A percentile compares a stretch with the other conserved stretches of the same genome.
phyloP scores from a whole-genome alignment of 352 stramenopile genomes.

The Phytophthora pini region DNA sequence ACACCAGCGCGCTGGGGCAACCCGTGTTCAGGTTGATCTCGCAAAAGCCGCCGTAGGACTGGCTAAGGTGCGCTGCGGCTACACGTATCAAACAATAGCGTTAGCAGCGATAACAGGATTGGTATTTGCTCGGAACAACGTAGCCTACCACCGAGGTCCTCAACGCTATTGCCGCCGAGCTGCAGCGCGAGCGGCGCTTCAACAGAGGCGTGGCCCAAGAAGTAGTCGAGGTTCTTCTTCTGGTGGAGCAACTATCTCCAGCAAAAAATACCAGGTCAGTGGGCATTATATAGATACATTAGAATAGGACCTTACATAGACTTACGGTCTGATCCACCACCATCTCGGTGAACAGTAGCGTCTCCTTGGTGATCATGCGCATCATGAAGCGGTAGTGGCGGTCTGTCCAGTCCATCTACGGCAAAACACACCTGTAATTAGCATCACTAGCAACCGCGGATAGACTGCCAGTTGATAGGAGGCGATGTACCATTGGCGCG shows the following conservation, averaged over 20 bases:
- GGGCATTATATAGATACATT: neutral
- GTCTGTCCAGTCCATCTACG: slow-evolving; percentile 98
- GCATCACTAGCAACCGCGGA: neutral
- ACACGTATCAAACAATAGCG: slow-evolving; percentile 3
- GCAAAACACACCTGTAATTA: slow-evolving; percentile 6
- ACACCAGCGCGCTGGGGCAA: slow-evolving; percentile 90
- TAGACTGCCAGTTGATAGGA: neutral
- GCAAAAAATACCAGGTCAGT: neutral
- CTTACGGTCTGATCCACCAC: slow-evolving; percentile 96
- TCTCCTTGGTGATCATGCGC: slow-evolving; percentile 93
- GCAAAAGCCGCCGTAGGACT: slow-evolving; percentile 90
- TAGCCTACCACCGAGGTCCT: slow-evolving; percentile 69
- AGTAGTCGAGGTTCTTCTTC: slow-evolving; percentile 89
- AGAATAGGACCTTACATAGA: neutral
- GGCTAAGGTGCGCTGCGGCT: slow-evolving; percentile 79
- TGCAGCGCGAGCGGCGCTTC: slow-evolving; percentile 95
- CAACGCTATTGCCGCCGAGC: slow-evolving; percentile 92
- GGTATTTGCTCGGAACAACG: neutral
- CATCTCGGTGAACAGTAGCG: slow-evolving; percentile 99
- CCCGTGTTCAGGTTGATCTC: slow-evolving; percentile 98
- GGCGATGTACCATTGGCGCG: slow-evolving; percentile 62
- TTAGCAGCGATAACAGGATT: slow-evolving; percentile 1
- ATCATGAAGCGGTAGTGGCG: slow-evolving; percentile 95
- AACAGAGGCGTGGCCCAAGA: slow-evolving; percentile 81
- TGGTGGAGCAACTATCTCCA: slow-evolving; percentile 75